Conservation (phyloP, 2,329 filamentous ascomycete genomes). For the Pleurostoma richardsiae region DNA sequence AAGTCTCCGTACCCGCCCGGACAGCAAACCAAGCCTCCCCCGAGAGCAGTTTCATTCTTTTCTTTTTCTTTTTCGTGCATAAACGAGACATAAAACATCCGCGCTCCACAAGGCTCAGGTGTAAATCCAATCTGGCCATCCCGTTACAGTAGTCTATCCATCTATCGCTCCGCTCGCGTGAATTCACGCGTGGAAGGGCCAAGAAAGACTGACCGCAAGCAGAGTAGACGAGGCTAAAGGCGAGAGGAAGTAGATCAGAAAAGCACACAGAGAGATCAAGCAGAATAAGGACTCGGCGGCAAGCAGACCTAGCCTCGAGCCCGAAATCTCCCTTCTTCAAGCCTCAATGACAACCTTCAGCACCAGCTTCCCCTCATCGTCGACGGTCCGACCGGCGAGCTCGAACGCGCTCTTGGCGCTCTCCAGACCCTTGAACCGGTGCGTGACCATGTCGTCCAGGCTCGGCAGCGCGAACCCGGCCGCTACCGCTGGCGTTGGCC, state of each 20-base stretch:
- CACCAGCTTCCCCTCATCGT: slow-evolving; percentile 63
- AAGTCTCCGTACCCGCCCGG: too few species aligned
- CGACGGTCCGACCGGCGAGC: slow-evolving; percentile 62
- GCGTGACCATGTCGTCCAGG: slow-evolving; percentile 68
- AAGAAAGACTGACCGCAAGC: too few species aligned
- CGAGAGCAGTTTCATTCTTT: too few species aligned
- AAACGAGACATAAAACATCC: too few species aligned
- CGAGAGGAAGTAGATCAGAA: neutral
- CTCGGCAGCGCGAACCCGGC: slow-evolving; percentile 48
- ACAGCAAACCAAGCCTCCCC: too few species aligned
- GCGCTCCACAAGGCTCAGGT: too few species aligned
- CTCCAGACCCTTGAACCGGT: slow-evolving; percentile 62
- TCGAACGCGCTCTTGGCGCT: slow-evolving; percentile 62
- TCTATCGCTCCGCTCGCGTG: too few species aligned
- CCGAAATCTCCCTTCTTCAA: slow-evolving; percentile 17
- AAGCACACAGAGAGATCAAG: slow-evolving; percentile 1
- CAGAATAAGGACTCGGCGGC: neutral
- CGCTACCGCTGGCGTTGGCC: neutral
- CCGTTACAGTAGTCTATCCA: too few species aligned
- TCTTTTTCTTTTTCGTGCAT: too few species aligned
- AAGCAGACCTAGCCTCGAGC: neutral
- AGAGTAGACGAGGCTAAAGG: too few species aligned
- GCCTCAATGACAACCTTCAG: slow-evolving; percentile 66
- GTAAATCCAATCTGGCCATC: too few species aligned
- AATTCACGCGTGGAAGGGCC: too few species aligned